These are phyloP conservation scores for Asterophora parasitica DNA, from an alignment of 768 basidiomycete species.

Conservation along the genomic window DNA sequence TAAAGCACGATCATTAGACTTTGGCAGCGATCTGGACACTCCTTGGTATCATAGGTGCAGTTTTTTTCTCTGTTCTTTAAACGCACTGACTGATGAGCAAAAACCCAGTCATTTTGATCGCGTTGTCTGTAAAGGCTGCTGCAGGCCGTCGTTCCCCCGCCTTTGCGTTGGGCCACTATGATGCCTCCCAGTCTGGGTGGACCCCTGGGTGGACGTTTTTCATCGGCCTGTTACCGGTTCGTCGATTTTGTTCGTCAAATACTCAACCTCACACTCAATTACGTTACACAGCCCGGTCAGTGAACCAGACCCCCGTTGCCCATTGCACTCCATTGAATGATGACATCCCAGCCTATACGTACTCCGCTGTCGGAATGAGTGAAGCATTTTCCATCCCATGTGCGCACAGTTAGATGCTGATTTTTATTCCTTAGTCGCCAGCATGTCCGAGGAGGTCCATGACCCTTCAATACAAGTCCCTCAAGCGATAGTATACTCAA, in stretches of 20 bases:
- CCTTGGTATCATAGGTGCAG: constrained; percentile 46
- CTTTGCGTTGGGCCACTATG: constrained; percentile 56
- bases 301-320: too few relatives aligned
- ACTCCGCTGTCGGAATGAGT: constrained; percentile 62
- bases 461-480: constrained; percentile 53
- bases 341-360: constrained; percentile 46
- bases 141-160: constrained; percentile 47
- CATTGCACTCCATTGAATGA: too few relatives aligned
- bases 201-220: constrained; percentile 66
- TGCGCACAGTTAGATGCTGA: constrained; percentile 1
- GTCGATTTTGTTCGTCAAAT: too few relatives aligned
- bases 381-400: constrained; percentile 8
- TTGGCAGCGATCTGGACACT: constrained; percentile 62
- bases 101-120: constrained; percentile 47
- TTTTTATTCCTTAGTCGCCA: constrained; percentile 38
- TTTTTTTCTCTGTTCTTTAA: background rate
- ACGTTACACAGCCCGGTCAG: constrained; percentile 1
- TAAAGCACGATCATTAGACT: constrained; percentile 29
- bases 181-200: constrained; percentile 64
- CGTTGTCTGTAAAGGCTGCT: constrained; percentile 53
- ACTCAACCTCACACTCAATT: too few relatives aligned
- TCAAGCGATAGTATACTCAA: constrained; percentile 46
- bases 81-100: background rate
- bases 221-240: constrained; percentile 55
- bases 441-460: constrained; percentile 66